These are phyloP conservation scores for Claviceps maximensis DNA, from an alignment of 2,329 filamentous ascomycete species.

Conservation along the genomic window DNA sequence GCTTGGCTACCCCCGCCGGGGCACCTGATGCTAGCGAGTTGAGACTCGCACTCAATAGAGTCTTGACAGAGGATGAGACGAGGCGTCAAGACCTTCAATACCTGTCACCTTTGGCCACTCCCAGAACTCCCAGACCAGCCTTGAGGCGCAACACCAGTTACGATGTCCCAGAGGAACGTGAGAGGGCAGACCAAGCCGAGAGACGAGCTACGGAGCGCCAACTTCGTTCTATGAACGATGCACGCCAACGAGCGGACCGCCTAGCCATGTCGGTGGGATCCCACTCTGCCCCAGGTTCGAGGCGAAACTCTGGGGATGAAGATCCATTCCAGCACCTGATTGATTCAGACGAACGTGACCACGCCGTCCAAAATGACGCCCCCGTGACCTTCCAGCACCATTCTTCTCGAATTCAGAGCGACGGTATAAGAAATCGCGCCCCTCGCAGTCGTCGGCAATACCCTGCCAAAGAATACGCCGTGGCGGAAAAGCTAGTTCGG, in stretches of 20 bases:
- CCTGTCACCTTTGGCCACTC: constrained; percentile 3
- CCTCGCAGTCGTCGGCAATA: constrained; percentile 13
- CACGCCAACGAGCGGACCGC: constrained; percentile 24
- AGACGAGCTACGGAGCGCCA: constrained; percentile 23
- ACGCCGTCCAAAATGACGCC: constrained; percentile 9
- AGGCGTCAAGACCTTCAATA: constrained; percentile 6
- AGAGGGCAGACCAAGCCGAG: constrained; percentile 27
- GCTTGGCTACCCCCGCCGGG: constrained; percentile 16
- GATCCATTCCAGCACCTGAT: constrained; percentile 21
- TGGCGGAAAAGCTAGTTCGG: constrained; percentile 23
- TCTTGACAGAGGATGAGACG: constrained; percentile 21
- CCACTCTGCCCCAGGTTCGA: constrained; percentile 23
- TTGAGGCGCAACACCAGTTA: constrained; percentile 31
- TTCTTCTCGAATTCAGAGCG: not conserved
- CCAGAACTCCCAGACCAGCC: constrained; percentile 21
- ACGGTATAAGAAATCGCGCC: constrained; percentile 12
- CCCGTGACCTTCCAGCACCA: constrained; percentile 3
- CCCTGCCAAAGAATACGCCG: constrained; percentile 11
- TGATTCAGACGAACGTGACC: constrained; percentile 16
- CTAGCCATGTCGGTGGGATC: constrained; percentile 27
- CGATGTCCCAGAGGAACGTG: constrained; percentile 25
- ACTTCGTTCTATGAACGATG: constrained; percentile 26
- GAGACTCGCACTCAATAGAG: constrained; percentile 24
- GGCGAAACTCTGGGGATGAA: constrained; percentile 22
- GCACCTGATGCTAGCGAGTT: constrained; percentile 26